Conservation (phyloP, 1,284 basidiomycete species). For the Moesziomyces globuligerus region DNA sequence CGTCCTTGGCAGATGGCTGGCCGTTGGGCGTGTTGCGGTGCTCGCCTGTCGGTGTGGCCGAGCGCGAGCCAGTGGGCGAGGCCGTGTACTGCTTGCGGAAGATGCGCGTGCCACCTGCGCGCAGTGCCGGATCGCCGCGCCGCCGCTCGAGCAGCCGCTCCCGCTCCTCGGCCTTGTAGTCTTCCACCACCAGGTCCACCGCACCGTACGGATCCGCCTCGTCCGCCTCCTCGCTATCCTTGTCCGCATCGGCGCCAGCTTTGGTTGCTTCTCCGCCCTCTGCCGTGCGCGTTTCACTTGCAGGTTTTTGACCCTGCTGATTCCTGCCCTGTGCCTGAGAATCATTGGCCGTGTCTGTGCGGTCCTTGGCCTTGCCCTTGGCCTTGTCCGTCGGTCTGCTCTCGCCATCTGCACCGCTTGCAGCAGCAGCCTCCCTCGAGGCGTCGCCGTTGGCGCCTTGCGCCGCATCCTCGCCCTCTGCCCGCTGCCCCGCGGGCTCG, state of each 20-base stretch:
- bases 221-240: not conserved
- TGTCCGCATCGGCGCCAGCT: not conserved
- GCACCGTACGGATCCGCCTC: slow-evolving; percentile 45
- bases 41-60: slow-evolving; percentile 17
- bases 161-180: slow-evolving; percentile 56
- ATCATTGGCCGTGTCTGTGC: not conserved
- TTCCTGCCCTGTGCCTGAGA: too few species aligned
- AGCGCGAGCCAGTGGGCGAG: slow-evolving; percentile 21
- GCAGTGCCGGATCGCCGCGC: slow-evolving; percentile 53
- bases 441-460: slow-evolving; percentile 1
- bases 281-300: not conserved
- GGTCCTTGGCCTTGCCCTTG: slow-evolving; percentile 1
- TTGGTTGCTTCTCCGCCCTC: not conserved
- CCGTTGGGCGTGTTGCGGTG: slow-evolving; percentile 2
- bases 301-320: not conserved
- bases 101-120: slow-evolving; percentile 52
- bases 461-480: slow-evolving; percentile 4
- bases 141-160: slow-evolving; percentile 51
- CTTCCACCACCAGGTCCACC: slow-evolving; percentile 53
- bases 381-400: slow-evolving; percentile 11
- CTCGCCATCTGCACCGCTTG: not conserved
- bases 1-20: not conserved
- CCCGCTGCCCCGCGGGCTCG: not conserved
- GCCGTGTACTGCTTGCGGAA: slow-evolving; percentile 52
- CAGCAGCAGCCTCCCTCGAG: not conserved